These are phyloP conservation scores for Dioscorea alata DNA, from an alignment of 106 monocot genomes.

Conservation along the genomic window DNA sequence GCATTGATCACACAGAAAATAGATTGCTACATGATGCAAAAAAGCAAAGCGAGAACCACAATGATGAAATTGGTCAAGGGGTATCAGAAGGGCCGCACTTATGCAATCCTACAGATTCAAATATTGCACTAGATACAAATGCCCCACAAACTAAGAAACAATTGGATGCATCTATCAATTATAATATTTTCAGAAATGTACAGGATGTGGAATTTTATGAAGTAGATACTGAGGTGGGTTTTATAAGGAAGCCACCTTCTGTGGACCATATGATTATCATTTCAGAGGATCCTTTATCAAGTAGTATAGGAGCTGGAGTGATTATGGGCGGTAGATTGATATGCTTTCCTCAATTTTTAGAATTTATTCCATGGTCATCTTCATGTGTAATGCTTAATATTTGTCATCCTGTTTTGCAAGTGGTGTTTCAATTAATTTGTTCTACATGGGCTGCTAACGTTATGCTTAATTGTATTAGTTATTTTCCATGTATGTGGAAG, in stretches of 20 bases:
- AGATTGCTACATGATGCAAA: not conserved
- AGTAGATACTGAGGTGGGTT: slow-evolving; percentile 43
- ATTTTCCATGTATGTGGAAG: no score
- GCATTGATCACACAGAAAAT: not conserved
- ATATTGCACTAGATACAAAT: slow-evolving; percentile 9
- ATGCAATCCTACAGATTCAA: not conserved
- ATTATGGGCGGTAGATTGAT: no score
- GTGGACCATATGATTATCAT: slow-evolving; percentile 14
- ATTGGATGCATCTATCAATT: not conserved
- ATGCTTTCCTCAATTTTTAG: no score
- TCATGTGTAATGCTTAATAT: no score
- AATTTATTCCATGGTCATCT: no score
- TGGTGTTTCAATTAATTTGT: no score
- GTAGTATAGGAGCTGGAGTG: no score
- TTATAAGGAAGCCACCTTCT: slow-evolving; percentile 47
- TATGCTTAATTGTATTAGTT: no score
- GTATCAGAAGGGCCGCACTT: not conserved
- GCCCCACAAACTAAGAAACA: not conserved
- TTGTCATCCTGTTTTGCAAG: no score
- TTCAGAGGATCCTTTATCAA: no score
- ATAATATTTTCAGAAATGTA: not conserved
- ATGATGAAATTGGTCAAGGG: not conserved
- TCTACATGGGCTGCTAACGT: no score
- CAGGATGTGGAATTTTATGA: not conserved
- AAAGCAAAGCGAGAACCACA: not conserved